phyloP scores from a whole-genome alignment of 257 asterid genomes.

The Scutellaria barbata region DNA sequence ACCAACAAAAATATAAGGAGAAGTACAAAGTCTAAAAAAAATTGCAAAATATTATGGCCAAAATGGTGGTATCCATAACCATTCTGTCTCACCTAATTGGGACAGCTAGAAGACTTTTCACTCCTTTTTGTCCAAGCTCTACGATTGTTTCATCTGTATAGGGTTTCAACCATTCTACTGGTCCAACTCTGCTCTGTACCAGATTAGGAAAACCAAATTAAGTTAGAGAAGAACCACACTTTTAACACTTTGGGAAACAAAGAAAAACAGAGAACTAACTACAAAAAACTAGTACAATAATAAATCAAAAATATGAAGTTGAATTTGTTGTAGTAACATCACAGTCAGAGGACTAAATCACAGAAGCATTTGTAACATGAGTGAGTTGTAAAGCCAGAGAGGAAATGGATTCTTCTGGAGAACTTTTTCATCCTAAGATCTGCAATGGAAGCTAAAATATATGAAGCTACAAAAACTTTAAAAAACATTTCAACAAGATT shows the following conservation, averaged over 20 bases:
- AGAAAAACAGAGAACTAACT: neutral
- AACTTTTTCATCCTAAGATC: neutral
- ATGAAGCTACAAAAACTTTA: conserved; percentile 3
- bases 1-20: neutral
- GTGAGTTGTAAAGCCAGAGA: conserved; percentile 5
- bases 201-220: conserved; percentile 40
- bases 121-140: conserved; percentile 92
- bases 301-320: conserved; percentile 8
- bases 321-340: conserved; percentile 19
- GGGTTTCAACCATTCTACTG: conserved; percentile 98
- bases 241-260: neutral
- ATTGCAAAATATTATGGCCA: neutral
- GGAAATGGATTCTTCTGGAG: neutral
- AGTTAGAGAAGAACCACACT: conserved; percentile 16
- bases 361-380: conserved; percentile 31
- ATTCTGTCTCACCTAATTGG: conserved; percentile 76
- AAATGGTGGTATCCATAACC: conserved; percentile 25
- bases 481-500: neutral
- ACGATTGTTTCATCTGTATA: conserved; percentile 94
- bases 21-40: neutral
- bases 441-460: conserved; percentile 9
- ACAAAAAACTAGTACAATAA: neutral
- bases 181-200: conserved; percentile 99
- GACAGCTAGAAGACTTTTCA: conserved; percentile 94
- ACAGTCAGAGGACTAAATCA: neutral